Evolutionary conservation across 139 green algal species (phyloP).

Genomic region (Dunaliella primolecta): DNA sequence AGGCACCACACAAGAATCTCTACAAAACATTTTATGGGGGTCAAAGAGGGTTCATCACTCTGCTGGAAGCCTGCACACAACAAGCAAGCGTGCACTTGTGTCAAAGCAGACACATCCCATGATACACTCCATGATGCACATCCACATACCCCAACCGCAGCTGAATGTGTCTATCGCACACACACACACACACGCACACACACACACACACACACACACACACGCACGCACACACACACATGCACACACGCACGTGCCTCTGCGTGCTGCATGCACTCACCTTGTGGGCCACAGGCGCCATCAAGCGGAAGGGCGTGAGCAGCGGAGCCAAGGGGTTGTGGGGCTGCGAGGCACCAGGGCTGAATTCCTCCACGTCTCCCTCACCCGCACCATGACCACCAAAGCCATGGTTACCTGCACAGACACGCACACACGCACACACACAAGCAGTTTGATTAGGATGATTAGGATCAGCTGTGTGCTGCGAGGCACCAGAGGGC

Average conservation of each 20-base stretch:
- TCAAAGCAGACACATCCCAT: too few species aligned
- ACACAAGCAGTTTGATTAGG: too few species aligned
- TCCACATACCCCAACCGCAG: too few species aligned
- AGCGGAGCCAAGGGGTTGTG: conserved; percentile 8
- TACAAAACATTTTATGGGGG: too few species aligned
- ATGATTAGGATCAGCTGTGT: too few species aligned
- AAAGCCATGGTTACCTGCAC: background rate
- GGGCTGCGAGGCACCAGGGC: background rate
- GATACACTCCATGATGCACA: too few species aligned
- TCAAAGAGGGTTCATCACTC: too few species aligned
- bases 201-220: background rate
- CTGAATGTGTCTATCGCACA: too few species aligned
- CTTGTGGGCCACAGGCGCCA: background rate
- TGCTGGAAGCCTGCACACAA: too few species aligned
- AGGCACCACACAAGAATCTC: too few species aligned
- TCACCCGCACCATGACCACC: background rate
- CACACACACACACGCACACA: background rate
- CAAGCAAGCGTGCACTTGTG: too few species aligned
- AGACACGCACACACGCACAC: too few species aligned
- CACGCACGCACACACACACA: background rate
- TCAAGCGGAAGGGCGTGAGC: conserved; percentile 15
- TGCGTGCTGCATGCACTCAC: background rate
- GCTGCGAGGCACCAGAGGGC: background rate
- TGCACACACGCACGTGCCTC: background rate
- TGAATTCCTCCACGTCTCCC: conserved; percentile 5